Percentiles rank a stretch among this genome's conserved stretches.
These are phyloP conservation scores for Prunella vulgaris DNA, from an alignment of 257 asterid species.

Conservation along the genomic window DNA sequence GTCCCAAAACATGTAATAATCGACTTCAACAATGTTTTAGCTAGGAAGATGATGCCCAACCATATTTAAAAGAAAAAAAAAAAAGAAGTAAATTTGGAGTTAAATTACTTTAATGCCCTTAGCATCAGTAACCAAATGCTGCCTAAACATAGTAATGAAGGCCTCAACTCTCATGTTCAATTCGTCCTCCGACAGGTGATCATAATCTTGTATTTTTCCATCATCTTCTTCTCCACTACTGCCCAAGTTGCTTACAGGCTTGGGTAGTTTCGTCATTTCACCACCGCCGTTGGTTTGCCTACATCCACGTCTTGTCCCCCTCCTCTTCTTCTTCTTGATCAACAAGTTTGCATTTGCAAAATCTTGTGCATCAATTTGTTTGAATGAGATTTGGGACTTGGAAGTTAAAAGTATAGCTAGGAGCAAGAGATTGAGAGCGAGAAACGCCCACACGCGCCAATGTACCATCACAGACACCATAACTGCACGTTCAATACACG, in stretches of 20 bases:
- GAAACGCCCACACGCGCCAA: constrained; percentile 77
- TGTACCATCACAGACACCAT: constrained; percentile 61
- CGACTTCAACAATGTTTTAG: not conserved
- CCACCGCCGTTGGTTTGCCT: not conserved
- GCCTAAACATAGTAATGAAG: constrained; percentile 87
- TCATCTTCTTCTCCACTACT: constrained; percentile 16
- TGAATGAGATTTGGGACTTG: constrained; percentile 23
- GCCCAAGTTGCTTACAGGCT: not conserved
- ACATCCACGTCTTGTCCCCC: constrained; percentile 1
- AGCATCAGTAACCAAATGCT: constrained; percentile 81
- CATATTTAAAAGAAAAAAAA: not conserved
- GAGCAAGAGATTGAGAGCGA: constrained; percentile 75
- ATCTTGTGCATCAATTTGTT: constrained; percentile 12
- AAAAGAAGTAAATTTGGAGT: not conserved
- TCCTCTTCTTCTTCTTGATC: constrained; percentile 17
- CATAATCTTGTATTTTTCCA: constrained; percentile 25
- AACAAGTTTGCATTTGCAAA: constrained; percentile 4
- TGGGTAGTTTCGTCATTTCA: not conserved
- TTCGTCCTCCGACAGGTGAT: constrained; percentile 69
- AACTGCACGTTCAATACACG: constrained; percentile 64
- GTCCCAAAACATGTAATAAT: not conserved
- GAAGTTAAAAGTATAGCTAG: constrained; percentile 86
- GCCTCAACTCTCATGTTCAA: constrained; percentile 80
- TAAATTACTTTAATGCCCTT: constrained; percentile 28
- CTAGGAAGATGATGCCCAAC: constrained; percentile 4